Conservation (phyloP, 2,329 filamentous ascomycete species). For the Ophiocordyceps australis region DNA sequence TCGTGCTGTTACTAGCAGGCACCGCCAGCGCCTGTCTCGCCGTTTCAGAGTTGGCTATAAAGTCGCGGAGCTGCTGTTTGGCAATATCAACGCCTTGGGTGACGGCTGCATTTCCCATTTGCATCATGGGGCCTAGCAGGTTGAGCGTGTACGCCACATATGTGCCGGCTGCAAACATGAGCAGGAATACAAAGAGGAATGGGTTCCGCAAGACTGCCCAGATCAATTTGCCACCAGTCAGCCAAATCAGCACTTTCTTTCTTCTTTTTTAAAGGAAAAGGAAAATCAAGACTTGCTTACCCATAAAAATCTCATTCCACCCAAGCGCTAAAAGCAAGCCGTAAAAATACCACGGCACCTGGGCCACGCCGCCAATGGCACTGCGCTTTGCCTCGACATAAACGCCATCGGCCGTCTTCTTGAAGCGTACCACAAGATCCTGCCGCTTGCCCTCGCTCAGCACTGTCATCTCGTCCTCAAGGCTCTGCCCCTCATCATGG, state of each 20-base stretch:
- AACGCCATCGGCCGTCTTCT: constrained; percentile 94
- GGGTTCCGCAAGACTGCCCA: constrained; percentile 75
- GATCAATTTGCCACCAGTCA: no score
- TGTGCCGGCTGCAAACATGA: constrained; percentile 55
- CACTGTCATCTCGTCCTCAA: constrained; percentile 95
- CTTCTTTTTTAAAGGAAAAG: no score
- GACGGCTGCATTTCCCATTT: constrained; percentile 82
- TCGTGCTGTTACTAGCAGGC: constrained; percentile 25
- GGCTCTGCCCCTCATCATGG: constrained; percentile 81
- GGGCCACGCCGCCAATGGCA: constrained; percentile 85
- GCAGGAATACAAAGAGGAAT: constrained; percentile 75
- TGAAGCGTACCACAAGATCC: constrained; percentile 86
- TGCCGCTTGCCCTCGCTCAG: constrained; percentile 78
- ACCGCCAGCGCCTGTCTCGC: constrained; percentile 71
- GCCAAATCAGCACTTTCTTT: no score
- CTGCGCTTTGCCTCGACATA: constrained; percentile 96
- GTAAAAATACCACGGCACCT: constrained; percentile 92
- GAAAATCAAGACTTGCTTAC: constrained; percentile 30
- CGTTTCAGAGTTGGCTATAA: constrained; percentile 73
- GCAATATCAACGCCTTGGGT: constrained; percentile 78
- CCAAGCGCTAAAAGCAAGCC: constrained; percentile 72
- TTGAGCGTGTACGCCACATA: constrained; percentile 91
- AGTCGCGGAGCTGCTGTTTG: constrained; percentile 80
- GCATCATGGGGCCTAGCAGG: constrained; percentile 85
- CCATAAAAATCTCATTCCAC: constrained; percentile 96